These are phyloP conservation scores for Pythium plurisporium DNA, from an alignment of 352 stramenopile genomes.

Conservation along the genomic window DNA sequence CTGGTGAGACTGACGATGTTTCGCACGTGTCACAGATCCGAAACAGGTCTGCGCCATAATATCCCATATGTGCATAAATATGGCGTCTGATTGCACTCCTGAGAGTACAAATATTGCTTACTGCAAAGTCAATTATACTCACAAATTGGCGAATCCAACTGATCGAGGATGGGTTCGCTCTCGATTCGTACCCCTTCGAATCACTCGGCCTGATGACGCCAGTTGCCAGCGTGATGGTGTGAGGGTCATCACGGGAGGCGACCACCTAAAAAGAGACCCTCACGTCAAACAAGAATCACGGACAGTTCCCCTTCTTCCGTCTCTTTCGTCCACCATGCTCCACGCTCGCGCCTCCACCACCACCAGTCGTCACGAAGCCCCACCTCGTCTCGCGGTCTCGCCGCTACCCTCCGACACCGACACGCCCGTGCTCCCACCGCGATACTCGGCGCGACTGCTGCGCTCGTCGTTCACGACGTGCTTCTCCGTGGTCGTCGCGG, in stretches of 20 bases:
- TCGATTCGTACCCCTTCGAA: not conserved
- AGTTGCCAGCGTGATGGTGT: not conserved
- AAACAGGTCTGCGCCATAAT: not conserved
- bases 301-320: no score
- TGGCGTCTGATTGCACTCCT: not conserved
- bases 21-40: conserved; percentile 15
- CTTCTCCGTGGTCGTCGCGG: conserved; percentile 52
- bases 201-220: not conserved
- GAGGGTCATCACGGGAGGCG: not conserved
- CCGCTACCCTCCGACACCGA: not conserved
- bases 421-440: conserved; percentile 53
- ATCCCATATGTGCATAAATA: not conserved
- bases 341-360: not conserved
- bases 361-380: not conserved
- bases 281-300: no score
- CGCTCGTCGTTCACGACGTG: conserved; percentile 70
- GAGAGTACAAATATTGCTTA: not conserved
- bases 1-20: not conserved
- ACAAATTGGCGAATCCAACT: not conserved
- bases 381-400: not conserved
- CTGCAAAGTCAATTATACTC: no score
- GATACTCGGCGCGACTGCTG: conserved; percentile 65
- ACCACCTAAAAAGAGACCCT: conserved; percentile 9
- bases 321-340: not conserved
- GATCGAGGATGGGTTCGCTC: not conserved